Evolutionary conservation across 148 eudicot genomes (phyloP).

Genomic region (Chenopodium album): DNA sequence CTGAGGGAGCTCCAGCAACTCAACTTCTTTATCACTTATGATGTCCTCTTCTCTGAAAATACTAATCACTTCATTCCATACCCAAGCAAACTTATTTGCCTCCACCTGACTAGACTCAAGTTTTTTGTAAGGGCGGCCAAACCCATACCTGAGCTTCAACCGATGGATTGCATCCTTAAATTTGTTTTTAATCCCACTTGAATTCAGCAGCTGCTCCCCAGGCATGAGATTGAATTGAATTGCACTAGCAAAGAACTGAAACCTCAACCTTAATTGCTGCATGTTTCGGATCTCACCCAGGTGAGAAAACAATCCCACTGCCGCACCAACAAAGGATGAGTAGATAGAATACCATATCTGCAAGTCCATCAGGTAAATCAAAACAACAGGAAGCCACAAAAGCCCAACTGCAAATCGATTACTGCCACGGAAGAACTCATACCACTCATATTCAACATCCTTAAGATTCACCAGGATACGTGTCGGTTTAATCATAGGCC

Average conservation of each 20-base stretch:
- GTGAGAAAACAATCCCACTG: slow-evolving; percentile 75
- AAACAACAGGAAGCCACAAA: slow-evolving; percentile 84
- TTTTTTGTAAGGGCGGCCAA: slow-evolving; percentile 81
- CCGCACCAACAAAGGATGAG: slow-evolving; percentile 81
- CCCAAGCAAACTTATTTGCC: slow-evolving; percentile 84
- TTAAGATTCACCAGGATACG: slow-evolving; percentile 42
- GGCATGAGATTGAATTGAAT: slow-evolving; percentile 96
- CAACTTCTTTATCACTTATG: slow-evolving; percentile 69
- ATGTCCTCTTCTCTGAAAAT: slow-evolving; percentile 91
- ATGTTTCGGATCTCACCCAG: slow-evolving; percentile 90
- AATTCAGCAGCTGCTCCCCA: slow-evolving; percentile 76
- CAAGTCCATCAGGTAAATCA: slow-evolving; percentile 84
- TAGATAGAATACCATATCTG: slow-evolving; percentile 95
- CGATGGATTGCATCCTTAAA: slow-evolving; percentile 66
- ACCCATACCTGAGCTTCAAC: slow-evolving; percentile 81
- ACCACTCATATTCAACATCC: slow-evolving; percentile 63
- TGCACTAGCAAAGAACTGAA: slow-evolving; percentile 93
- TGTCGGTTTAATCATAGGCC: slow-evolving; percentile 78
- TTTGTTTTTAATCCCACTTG: slow-evolving; percentile 60
- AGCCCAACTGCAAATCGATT: slow-evolving; percentile 79
- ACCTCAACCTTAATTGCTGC: slow-evolving; percentile 88
- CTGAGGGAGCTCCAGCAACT: slow-evolving; percentile 87
- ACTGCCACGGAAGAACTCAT: slow-evolving; percentile 62
- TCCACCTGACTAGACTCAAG: slow-evolving; percentile 91
- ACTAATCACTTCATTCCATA: slow-evolving; percentile 86